Conservation (phyloP, 805 yeast species). For the Osmozyma mogii region DNA sequence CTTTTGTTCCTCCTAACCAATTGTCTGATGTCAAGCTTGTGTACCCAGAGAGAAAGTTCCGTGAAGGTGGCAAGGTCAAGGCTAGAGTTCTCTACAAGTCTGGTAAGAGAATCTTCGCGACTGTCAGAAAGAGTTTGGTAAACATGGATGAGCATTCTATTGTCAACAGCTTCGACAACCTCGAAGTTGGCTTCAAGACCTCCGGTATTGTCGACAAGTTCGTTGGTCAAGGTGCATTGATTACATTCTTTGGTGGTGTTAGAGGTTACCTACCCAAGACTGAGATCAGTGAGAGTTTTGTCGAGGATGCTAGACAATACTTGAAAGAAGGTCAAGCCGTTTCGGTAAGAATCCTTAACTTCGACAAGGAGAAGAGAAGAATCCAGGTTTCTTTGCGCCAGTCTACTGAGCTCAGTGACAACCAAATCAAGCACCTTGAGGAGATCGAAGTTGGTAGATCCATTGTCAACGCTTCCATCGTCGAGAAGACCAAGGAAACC, state of each 20-base stretch:
- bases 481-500: constrained; percentile 71
- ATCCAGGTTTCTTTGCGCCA: constrained; percentile 70
- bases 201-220: constrained; percentile 70
- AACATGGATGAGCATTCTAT: constrained; percentile 51
- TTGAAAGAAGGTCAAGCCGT: constrained; percentile 82
- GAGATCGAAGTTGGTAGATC: constrained; percentile 54
- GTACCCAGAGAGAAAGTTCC: constrained; percentile 89
- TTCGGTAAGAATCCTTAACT: constrained; percentile 51
- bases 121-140: constrained; percentile 81
- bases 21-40: constrained; percentile 77
- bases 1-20: constrained; percentile 64
- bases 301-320: constrained; percentile 67
- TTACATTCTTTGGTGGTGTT: constrained; percentile 73
- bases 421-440: constrained; percentile 39
- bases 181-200: constrained; percentile 42
- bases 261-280: constrained; percentile 77
- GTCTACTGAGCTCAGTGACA: constrained; percentile 42
- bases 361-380: constrained; percentile 45
- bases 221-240: constrained; percentile 69
- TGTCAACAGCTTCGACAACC: constrained; percentile 31
- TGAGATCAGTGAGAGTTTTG: constrained; percentile 87
- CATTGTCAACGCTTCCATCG: constrained; percentile 49
- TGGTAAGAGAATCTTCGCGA: constrained; percentile 46
- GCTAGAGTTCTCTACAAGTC: constrained; percentile 59
- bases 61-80: constrained; percentile 72